phyloP scores from a whole-genome alignment of 805 yeast genomes.

The Saturnispora sekii region DNA sequence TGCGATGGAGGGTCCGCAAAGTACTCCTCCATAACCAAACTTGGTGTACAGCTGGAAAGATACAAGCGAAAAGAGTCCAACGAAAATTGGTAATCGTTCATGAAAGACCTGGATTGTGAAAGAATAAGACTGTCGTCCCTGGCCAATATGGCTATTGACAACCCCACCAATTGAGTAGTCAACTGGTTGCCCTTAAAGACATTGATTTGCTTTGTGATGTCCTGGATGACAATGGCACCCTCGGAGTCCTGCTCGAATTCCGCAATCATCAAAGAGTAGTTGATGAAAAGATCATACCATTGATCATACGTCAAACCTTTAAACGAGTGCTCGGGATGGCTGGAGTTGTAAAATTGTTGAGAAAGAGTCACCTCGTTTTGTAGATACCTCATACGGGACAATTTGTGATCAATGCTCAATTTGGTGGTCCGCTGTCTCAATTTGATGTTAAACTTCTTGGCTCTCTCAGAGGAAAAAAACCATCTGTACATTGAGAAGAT shows the following conservation, averaged over 20 bases:
- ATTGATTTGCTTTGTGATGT: slow-evolving; percentile 66
- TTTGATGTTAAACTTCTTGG: slow-evolving; percentile 59
- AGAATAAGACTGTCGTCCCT: slow-evolving; percentile 47
- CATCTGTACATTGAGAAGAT: slow-evolving; percentile 68
- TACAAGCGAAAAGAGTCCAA: slow-evolving; percentile 59
- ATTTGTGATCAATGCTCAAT: slow-evolving; percentile 61
- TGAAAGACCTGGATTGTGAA: slow-evolving; percentile 49
- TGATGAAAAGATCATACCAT: slow-evolving; percentile 84
- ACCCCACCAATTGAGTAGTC: slow-evolving; percentile 51
- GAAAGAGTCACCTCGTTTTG: slow-evolving; percentile 43
- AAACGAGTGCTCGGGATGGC: slow-evolving; percentile 46
- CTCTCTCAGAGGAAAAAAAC: slow-evolving; percentile 71
- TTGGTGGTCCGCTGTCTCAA: slow-evolving; percentile 52
- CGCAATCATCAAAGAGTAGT: slow-evolving; percentile 60
- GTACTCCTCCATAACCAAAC: slow-evolving; percentile 14
- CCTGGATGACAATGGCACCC: slow-evolving; percentile 60
- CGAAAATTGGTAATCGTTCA: slow-evolving; percentile 68
- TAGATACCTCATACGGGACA: slow-evolving; percentile 56
- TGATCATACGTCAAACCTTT: slow-evolving; percentile 67
- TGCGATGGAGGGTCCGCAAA: slow-evolving; percentile 78
- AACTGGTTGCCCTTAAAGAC: slow-evolving; percentile 61
- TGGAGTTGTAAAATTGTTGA: slow-evolving; percentile 18
- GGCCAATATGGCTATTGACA: slow-evolving; percentile 40
- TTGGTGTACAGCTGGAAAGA: slow-evolving; percentile 38
- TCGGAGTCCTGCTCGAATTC: slow-evolving; percentile 43